Evolutionary conservation across 129 eudicot species (phyloP), one percentile per base, ranked within the genome.

Genomic region (Pittosporum tobira): DNA sequence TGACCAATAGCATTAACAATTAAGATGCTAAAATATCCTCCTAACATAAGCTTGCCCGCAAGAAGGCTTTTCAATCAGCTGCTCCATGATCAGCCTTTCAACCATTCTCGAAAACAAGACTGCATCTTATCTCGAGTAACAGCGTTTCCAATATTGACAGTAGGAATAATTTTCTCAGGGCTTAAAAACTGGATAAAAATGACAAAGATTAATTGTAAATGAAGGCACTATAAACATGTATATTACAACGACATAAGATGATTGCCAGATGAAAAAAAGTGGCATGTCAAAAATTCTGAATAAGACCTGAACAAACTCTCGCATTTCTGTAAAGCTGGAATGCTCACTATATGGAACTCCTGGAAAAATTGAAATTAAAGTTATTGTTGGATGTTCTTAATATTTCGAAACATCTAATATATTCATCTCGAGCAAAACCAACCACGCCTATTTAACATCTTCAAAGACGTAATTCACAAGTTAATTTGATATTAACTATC

Each of bases 291-390:
- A 44, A 44, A 15, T 44, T 44, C 2, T 5, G 53, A 68, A 38
- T 16, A 57, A 30, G 31, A 76, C 82, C 77, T 76, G 66, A 15
- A 76, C 70, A 49, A 76, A 76, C 36, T 76, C 82, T 60, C 59
- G 73, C 49, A 76, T 36, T 50, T 76, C 82, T 26, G 66, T 71
- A 63, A 76, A 76, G 66, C 77, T 76, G 62, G 82, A 76, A 56
- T 76, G 82, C 49, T 76, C 82, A 46, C 82, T 76, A 45, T 76
- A 76, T 11, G 82, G 82, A 34, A 76, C 77, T 34, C 82, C 82
- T 71, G 71, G 28, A 71, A 13, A 48, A 30, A n/a, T n/a, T n/a
- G n/a, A n/a, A n/a, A n/a, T n/a, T n/a, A n/a, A n/a, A n/a, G n/a
- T n/a, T n/a, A n/a, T n/a, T n/a, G n/a, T n/a, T n/a, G n/a, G n/a